Conservation (phyloP, 2,329 filamentous ascomycete species). For the Ceratocystis ficicola region DNA sequence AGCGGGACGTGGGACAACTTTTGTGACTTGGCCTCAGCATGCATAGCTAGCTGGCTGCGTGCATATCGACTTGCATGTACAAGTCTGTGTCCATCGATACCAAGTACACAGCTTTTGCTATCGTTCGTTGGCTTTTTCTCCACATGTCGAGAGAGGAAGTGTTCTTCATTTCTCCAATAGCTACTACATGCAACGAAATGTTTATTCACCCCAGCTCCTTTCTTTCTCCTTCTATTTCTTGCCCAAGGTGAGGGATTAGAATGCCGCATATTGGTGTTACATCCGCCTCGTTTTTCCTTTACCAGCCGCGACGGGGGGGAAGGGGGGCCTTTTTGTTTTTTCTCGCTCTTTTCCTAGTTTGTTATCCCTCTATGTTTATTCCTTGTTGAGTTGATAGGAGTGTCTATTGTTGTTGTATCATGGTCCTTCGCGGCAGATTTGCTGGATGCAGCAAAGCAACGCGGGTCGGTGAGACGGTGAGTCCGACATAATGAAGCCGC, state of each 20-base stretch:
- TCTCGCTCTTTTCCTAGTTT: neutral
- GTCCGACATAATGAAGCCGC: neutral
- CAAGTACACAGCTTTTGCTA: neutral
- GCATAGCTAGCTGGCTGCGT: neutral
- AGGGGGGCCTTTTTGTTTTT: neutral
- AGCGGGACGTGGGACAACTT: neutral
- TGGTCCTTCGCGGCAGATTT: too few species aligned
- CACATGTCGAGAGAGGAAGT: too few species aligned
- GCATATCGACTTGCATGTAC: neutral
- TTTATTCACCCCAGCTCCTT: neutral
- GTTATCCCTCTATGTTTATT: neutral
- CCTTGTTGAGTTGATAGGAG: too few species aligned
- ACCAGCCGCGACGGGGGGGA: neutral
- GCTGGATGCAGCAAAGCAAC: too few species aligned
- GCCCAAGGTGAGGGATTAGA: neutral
- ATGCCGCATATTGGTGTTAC: neutral
- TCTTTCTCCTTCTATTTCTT: neutral
- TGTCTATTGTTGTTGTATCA: too few species aligned
- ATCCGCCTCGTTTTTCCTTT: constrained; percentile 8
- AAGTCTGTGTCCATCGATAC: neutral
- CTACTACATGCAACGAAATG: neutral
- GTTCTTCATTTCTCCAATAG: too few species aligned
- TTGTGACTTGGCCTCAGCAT: neutral
- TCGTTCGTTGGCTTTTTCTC: too few species aligned
- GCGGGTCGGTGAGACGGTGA: neutral